Percentiles rank a stretch among this genome's conserved stretches.
These are phyloP conservation scores for Xylaria intraflava DNA, from an alignment of 495 filamentous ascomycete genomes.

Conservation along the genomic window DNA sequence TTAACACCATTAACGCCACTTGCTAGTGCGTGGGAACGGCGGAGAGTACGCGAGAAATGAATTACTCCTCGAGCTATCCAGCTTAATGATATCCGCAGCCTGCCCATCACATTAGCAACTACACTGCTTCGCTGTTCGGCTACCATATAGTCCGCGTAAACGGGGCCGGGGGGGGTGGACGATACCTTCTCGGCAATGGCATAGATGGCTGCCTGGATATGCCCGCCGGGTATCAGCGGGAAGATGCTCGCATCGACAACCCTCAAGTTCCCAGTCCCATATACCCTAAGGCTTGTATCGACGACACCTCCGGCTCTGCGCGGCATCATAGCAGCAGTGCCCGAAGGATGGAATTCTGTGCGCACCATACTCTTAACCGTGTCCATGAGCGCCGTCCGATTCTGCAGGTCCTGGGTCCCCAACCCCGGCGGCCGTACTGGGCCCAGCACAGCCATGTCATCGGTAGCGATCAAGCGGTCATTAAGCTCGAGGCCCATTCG, in stretches of 20 bases:
- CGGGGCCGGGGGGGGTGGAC: neutral
- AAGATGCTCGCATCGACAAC: conserved; percentile 55
- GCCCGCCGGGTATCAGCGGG: conserved; percentile 48
- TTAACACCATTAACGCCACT: neutral
- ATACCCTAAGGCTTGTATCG: conserved; percentile 45
- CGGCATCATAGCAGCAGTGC: conserved; percentile 36
- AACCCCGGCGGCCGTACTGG: conserved; percentile 26
- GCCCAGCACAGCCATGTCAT: conserved; percentile 26
- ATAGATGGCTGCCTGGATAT: conserved; percentile 50
- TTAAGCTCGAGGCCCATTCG: conserved; percentile 31
- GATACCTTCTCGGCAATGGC: conserved; percentile 52
- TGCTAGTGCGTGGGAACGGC: neutral
- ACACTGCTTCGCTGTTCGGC: neutral
- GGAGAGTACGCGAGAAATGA: neutral
- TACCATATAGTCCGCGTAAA: neutral
- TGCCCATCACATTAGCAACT: conserved; percentile 11
- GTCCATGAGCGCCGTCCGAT: conserved; percentile 20
- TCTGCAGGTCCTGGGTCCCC: conserved; percentile 17
- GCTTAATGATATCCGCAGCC: conserved; percentile 37
- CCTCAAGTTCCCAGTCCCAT: conserved; percentile 40
- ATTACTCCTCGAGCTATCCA: conserved; percentile 2
- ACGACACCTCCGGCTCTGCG: conserved; percentile 39
- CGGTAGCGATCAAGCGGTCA: conserved; percentile 28
- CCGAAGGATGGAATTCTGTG: conserved; percentile 27
- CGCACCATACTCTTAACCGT: conserved; percentile 19